Base-by-base conservation (phyloP, 345 rosid genomes). In the Stellera chamaejasme region DNA sequence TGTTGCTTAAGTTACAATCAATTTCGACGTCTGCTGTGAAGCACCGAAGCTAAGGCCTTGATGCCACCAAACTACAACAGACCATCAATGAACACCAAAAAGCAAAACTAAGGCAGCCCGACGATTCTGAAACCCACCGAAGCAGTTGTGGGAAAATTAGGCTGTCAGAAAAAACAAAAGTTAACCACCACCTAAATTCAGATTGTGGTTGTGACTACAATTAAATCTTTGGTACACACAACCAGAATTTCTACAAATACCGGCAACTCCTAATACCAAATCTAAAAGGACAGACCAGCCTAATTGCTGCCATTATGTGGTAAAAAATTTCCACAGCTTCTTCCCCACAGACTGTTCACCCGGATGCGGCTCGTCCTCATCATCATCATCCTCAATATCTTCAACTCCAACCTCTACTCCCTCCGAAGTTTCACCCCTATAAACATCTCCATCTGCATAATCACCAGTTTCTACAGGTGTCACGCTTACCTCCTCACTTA, bases 271-370 rank as follows among this genome's bases (percentile, higher is more conserved):
- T 67, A 68, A 61, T 61, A 67, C 16, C 71, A 68, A 64, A 36
- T 71, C 69, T 65, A 66, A 49, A 50, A 57, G 50, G 55, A 44
- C 47, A 43, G 59, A 52, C 50, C 70, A 52, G 58, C 45, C 69
- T 58, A 72, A 50, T 45, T 45, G 27, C 72, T 54, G 32, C 15
- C 55, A 41, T 69, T 67, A 93, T 9, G 94, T 87, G 14, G 97
- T 89, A 72, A 89, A 74, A 72, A 93, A 87, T 27, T 79, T 83
- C 99, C 99, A 93, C 0, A 89, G 82, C 83, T 89, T 93, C 83
- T 89, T 93, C 50, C 91, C 86, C 2, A 93, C 67, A 6, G 99
- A 89, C 48, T 8, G 86, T 65, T 89, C 86, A 25, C 94, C 94
- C 0, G 92, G 94, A 67, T 78, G 96, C 72, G 74, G 79, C 11